phyloP scores from a whole-genome alignment of 148 eudicot species.

The Rhododendron molle region DNA sequence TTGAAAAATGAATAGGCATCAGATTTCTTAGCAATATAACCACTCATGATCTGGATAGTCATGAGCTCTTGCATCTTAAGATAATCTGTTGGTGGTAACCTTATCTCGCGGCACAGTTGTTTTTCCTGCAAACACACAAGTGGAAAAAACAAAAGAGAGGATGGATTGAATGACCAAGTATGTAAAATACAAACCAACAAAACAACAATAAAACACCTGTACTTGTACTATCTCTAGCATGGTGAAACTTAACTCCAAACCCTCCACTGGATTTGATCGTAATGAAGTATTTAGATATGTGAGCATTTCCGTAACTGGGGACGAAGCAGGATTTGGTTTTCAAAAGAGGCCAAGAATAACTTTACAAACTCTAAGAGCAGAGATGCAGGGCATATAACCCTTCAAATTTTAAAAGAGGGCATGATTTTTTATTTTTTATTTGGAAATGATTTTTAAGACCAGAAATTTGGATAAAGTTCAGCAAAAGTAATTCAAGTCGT shows the following conservation, averaged over 20 bases:
- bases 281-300: background rate
- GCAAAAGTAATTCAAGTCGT: background rate
- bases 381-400: background rate
- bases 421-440: no score
- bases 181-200: background rate
- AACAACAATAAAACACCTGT: background rate
- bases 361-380: background rate
- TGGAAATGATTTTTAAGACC: background rate
- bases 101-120: slow-evolving; percentile 62
- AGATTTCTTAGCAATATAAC: slow-evolving; percentile 49
- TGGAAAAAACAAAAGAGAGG: background rate
- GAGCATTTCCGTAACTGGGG: background rate
- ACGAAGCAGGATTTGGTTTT: background rate
- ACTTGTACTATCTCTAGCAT: background rate
- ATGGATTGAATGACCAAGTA: background rate
- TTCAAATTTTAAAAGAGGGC: background rate
- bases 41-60: slow-evolving; percentile 61
- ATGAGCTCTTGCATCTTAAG: slow-evolving; percentile 57
- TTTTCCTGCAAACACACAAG: slow-evolving; percentile 48
- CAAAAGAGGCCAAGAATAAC: background rate
- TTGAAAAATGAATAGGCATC: slow-evolving; percentile 63
- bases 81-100: slow-evolving; percentile 65
- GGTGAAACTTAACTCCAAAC: background rate
- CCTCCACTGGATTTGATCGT: background rate
- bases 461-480: no score